Evolutionary conservation across 257 asterid species (phyloP).

Genomic region (Osmanthus fragrans): DNA sequence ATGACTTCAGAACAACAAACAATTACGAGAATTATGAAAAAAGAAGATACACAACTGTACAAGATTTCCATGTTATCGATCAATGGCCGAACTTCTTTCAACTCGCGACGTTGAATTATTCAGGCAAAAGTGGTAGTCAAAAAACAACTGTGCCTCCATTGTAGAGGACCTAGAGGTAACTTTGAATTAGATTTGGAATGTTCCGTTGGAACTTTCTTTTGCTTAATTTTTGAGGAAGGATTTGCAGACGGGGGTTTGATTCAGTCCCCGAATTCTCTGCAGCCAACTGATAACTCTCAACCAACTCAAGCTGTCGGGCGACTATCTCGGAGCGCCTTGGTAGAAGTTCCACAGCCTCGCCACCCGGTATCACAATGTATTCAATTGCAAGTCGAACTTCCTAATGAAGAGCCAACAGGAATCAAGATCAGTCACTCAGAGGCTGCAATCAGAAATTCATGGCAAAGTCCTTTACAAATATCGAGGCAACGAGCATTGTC

Average conservation of each 20-base stretch:
- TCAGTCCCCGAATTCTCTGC: constrained; percentile 90
- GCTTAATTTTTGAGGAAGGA: constrained; percentile 72
- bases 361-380: constrained; percentile 95
- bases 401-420: constrained; percentile 30
- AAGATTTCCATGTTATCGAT: constrained; percentile 36
- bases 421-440: constrained; percentile 7
- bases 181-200: constrained; percentile 28
- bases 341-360: constrained; percentile 93
- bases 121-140: constrained; percentile 72
- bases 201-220: constrained; percentile 36
- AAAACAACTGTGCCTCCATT: constrained; percentile 39
- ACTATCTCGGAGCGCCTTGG: constrained; percentile 95
- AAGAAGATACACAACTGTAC: too few relatives aligned
- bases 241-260: constrained; percentile 77
- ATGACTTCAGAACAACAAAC: constrained; percentile 2
- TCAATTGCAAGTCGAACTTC: constrained; percentile 96
- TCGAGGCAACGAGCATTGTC: neutral
- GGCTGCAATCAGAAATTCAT: neutral
- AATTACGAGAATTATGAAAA: neutral
- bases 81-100: constrained; percentile 12
- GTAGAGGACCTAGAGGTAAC: constrained; percentile 29
- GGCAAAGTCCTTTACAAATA: neutral
- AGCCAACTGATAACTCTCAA: constrained; percentile 80
- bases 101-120: constrained; percentile 31
- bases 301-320: constrained; percentile 88